These are phyloP conservation scores for Penicillium crustosum DNA, from an alignment of 2,329 filamentous ascomycete species.

Conservation along the genomic window DNA sequence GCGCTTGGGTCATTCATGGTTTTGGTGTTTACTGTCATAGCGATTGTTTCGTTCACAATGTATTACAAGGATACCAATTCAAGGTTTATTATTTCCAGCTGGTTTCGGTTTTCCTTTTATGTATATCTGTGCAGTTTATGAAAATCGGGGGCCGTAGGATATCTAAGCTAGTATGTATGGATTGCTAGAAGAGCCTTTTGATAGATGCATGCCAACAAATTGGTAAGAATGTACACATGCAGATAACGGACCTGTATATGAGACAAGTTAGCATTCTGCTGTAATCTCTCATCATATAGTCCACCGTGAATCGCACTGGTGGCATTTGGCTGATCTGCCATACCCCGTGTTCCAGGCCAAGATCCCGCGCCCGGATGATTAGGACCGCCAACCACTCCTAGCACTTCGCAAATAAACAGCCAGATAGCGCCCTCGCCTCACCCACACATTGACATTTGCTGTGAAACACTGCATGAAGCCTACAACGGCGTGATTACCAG, in stretches of 20 bases:
- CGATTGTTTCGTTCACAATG: constrained; percentile 15
- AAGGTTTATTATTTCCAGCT: not conserved
- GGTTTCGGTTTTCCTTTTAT: not conserved
- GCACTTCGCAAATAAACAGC: constrained; percentile 8
- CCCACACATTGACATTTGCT: not conserved
- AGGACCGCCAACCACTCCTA: constrained; percentile 17
- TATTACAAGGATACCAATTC: constrained; percentile 12
- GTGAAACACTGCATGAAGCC: constrained; percentile 27
- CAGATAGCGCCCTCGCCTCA: not conserved
- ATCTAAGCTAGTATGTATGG: not conserved
- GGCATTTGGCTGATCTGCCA: constrained; percentile 5
- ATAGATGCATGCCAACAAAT: not conserved
- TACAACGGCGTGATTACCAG: constrained; percentile 23
- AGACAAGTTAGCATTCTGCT: not conserved
- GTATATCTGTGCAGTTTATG: not conserved
- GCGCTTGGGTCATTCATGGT: constrained; percentile 19
- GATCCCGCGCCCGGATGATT: constrained; percentile 16
- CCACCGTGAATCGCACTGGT: not conserved
- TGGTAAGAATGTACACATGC: not conserved
- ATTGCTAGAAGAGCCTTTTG: not conserved
- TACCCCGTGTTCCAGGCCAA: constrained; percentile 16
- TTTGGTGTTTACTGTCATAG: constrained; percentile 18
- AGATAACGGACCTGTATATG: not conserved
- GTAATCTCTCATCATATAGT: not conserved
- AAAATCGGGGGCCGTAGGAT: not conserved